Evolutionary conservation across 108 stramenopile species (phyloP).

Genomic region (Cyclotella distinguenda): DNA sequence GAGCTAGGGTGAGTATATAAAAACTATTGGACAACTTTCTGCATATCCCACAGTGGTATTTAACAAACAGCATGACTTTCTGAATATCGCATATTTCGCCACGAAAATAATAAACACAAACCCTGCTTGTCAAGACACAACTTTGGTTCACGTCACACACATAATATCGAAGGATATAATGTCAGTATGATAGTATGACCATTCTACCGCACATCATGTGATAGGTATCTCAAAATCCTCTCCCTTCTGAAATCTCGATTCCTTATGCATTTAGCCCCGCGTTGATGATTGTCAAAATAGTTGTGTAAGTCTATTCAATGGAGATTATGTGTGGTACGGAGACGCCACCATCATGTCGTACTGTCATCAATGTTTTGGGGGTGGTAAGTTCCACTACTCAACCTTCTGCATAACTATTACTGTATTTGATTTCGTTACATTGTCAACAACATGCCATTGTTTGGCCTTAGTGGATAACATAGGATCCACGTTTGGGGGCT

Average conservation of each 20-base stretch:
- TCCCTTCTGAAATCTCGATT: too few species aligned
- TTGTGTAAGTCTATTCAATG: neutral
- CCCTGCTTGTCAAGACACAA: conserved; percentile 8
- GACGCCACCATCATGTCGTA: conserved; percentile 1
- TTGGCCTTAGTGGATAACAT: neutral
- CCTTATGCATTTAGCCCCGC: neutral
- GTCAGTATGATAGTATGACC: too few species aligned
- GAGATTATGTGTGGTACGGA: neutral
- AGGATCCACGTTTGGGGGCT: neutral
- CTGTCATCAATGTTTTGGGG: neutral
- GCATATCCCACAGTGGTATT: too few species aligned
- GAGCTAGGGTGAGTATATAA: too few species aligned
- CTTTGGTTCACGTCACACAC: neutral
- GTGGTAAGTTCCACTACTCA: neutral
- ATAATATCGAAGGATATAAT: neutral
- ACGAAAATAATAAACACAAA: too few species aligned
- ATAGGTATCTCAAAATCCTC: too few species aligned
- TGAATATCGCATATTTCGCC: too few species aligned
- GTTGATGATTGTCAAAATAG: neutral
- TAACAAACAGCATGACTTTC: too few species aligned
- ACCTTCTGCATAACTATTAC: neutral
- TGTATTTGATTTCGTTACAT: neutral
- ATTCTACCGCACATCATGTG: too few species aligned
- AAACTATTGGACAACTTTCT: too few species aligned
- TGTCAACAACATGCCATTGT: too few species aligned